Base-by-base conservation (phyloP, 2,329 filamentous ascomycete species). In the Laburnicola sp. region DNA sequence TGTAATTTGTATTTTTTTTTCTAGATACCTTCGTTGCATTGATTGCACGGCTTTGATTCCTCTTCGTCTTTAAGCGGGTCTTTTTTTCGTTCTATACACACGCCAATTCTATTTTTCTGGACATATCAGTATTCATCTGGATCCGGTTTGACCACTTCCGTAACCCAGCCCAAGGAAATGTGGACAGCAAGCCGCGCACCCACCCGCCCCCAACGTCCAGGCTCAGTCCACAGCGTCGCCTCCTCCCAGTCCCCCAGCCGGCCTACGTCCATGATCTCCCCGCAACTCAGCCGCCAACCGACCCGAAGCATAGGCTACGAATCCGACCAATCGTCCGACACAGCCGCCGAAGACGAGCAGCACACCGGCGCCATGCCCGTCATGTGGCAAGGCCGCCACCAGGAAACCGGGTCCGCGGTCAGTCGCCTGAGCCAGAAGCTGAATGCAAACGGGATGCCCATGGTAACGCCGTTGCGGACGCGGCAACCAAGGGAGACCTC, bases 321-420 rank as follows among this genome's bases (percentile, higher is more conserved):
- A 10, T 70, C 66, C 1, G 68, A 71, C 50, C 59, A 59, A 25
- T 68, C 62, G 7, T 68, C 63, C 38, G 69, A 71, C 22, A 63
- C 59, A n/a, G n/a, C n/a, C 7, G 60, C 61, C 8, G 57, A 54
- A 41, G 68, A 66, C 28, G 65, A 72, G 36, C 64, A 69, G 1
- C 45, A 54, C 34, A 53, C 57, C 41, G 56, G 52, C 32, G 51
- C 38, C 30, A 58, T 68, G 45, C 64, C 66, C 22, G 55, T 64
- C 1, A 68, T 69, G 57, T 69, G 67, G 63, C 63, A 66, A 34
- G 38, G 53, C 16, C 50, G 51, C 25, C 57, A 57, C 26, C 62
- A 64, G 38, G 50, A 60, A 37, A 50, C 56, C 6, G 58, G 50
- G 26, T 45, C 56, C 16, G 51, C 62, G 10, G 54, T 64, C n/a